These are phyloP conservation scores for Daldinia childiae DNA, from an alignment of 495 filamentous ascomycete genomes.

Conservation along the genomic window DNA sequence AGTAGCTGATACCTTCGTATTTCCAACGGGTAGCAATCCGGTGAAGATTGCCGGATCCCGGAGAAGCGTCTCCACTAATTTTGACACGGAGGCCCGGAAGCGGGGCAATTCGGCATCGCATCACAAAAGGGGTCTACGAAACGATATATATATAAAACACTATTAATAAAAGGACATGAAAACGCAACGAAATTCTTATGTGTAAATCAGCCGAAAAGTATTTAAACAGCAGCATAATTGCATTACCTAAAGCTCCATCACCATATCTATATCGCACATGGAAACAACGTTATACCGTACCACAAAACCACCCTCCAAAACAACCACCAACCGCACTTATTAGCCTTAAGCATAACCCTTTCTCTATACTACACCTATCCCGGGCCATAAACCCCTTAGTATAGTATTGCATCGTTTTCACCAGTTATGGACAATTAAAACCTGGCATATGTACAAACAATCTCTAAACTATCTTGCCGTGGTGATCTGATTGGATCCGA, in stretches of 20 bases:
- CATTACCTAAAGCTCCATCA: too few relatives aligned
- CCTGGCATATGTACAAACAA: conserved; percentile 41
- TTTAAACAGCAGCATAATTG: too few relatives aligned
- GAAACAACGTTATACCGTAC: too few relatives aligned
- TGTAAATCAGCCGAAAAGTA: too few relatives aligned
- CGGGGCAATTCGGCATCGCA: conserved; percentile 75
- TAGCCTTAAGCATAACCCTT: not conserved
- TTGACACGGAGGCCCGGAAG: conserved; percentile 62
- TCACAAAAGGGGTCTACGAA: conserved; percentile 70
- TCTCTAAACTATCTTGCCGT: conserved; percentile 21
- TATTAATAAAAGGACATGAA: too few relatives aligned
- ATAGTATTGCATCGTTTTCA: not conserved
- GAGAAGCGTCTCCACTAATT: conserved; percentile 59
- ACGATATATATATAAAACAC: conserved; percentile 52
- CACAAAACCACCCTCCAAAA: too few relatives aligned
- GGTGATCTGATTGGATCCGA: not conserved
- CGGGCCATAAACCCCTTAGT: conserved; percentile 48
- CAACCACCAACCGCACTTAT: not conserved
- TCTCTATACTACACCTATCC: not conserved
- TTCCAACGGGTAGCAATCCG: conserved; percentile 43
- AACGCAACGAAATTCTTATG: too few relatives aligned
- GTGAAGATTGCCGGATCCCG: conserved; percentile 53
- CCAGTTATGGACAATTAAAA: not conserved
- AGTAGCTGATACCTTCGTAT: conserved; percentile 40
- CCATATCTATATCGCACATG: too few relatives aligned